These are phyloP conservation scores for Erythrobasidium hasegawianum DNA, from an alignment of 1,284 basidiomycete genomes.

Conservation along the genomic window DNA sequence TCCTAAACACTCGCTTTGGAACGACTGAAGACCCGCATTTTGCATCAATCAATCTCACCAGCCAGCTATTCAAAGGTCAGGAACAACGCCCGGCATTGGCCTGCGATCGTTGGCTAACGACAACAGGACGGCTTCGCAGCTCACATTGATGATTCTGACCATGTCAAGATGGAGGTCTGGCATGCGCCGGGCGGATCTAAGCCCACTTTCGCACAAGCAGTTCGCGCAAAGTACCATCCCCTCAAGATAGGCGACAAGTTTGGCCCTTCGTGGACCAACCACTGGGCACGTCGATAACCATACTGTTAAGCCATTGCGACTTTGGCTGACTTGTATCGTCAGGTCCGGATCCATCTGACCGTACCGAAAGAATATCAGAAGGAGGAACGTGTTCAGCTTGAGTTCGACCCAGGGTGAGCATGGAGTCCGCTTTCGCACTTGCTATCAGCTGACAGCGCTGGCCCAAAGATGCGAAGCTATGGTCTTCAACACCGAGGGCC, in stretches of 20 bases:
- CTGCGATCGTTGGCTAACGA: not conserved
- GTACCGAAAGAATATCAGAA: constrained; percentile 73
- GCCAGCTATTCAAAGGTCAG: constrained; percentile 65
- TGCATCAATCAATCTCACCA: constrained; percentile 69
- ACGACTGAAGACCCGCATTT: constrained; percentile 63
- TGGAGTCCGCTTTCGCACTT: constrained; percentile 53
- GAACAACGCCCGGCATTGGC: not conserved
- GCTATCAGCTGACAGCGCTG: not conserved
- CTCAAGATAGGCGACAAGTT: constrained; percentile 79
- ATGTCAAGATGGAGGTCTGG: constrained; percentile 19
- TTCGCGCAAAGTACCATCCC: constrained; percentile 62
- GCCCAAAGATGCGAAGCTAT: constrained; percentile 60
- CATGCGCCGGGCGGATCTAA: constrained; percentile 51
- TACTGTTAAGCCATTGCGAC: too few relatives aligned
- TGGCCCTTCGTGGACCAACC: constrained; percentile 70
- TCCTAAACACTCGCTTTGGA: constrained; percentile 36
- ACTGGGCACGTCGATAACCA: constrained; percentile 34
- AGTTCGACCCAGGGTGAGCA: constrained; percentile 89
- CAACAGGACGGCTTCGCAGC: not conserved
- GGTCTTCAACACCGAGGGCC: constrained; percentile 78
- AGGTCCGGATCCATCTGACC: constrained; percentile 79
- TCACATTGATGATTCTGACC: constrained; percentile 8
- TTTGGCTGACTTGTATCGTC: too few relatives aligned
- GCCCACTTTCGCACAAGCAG: constrained; percentile 67
- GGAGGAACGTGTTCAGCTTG: constrained; percentile 86